A percentile compares a stretch with the other conserved stretches of the same genome.
These are phyloP conservation scores for Neurospora cerealis DNA, from an alignment of 495 filamentous ascomycete genomes.

Conservation along the genomic window DNA sequence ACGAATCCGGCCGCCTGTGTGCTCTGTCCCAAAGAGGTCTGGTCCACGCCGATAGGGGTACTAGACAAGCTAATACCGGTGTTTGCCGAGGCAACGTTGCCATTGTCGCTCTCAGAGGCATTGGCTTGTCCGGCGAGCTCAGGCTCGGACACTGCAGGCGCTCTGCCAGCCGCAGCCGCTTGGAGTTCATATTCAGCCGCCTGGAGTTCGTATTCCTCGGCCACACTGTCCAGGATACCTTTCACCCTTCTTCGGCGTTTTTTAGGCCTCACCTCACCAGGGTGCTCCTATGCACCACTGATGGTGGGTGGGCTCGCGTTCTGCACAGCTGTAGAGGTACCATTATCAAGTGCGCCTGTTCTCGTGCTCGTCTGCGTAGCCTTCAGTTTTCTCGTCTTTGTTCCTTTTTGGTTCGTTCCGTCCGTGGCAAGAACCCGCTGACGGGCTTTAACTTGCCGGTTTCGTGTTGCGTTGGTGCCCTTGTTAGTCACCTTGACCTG, in stretches of 20 bases:
- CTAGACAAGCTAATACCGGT: background rate
- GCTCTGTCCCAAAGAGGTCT: background rate
- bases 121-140: too few relatives aligned
- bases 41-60: background rate
- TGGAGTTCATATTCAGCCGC: too few relatives aligned
- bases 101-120: too few relatives aligned
- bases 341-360: background rate
- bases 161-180: too few relatives aligned
- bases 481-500: background rate
- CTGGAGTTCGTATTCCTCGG: background rate
- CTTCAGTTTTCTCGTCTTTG: background rate
- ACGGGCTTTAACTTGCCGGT: background rate
- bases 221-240: background rate
- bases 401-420: background rate
- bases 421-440: background rate
- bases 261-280: background rate
- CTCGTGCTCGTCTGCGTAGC: background rate
- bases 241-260: background rate
- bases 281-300: background rate
- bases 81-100: background rate
- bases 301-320: background rate
- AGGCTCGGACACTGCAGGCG: too few relatives aligned
- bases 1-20: too few relatives aligned
- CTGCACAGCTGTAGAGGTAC: background rate
- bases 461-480: background rate